phyloP scores from a whole-genome alignment of 148 eudicot species.

The Suaeda aralocaspica region DNA sequence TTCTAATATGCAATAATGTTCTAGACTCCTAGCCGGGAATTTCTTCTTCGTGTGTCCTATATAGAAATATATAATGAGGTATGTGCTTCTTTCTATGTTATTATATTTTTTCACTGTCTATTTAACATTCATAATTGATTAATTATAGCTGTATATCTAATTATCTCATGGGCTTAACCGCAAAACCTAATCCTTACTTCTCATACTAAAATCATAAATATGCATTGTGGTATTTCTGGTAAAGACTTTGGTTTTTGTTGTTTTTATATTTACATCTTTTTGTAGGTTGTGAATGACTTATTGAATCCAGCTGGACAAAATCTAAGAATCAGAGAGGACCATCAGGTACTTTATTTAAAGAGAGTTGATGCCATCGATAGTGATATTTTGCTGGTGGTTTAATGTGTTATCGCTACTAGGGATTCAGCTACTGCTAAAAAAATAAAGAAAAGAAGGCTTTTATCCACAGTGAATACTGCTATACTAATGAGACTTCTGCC shows the following conservation, averaged over 20 bases:
- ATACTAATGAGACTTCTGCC: background rate
- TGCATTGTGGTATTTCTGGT: too few species aligned
- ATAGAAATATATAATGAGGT: constrained; percentile 99
- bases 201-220: too few species aligned
- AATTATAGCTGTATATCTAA: background rate
- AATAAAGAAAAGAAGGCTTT: background rate
- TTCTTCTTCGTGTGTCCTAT: constrained; percentile 92
- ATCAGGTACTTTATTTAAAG: constrained; percentile 52
- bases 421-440: too few species aligned
- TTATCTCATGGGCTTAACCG: too few species aligned
- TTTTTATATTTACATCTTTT: constrained; percentile 8
- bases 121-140: background rate
- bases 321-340: constrained; percentile 88
- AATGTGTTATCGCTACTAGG: background rate
- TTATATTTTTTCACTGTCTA: background rate
- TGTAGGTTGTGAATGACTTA: constrained; percentile 97
- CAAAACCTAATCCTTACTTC: too few species aligned
- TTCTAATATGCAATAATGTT: constrained; percentile 23
- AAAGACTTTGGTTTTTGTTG: constrained; percentile 10
- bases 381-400: constrained; percentile 1
- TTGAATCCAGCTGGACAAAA: constrained; percentile 98
- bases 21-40: constrained; percentile 95
- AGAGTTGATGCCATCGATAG: constrained; percentile 9
- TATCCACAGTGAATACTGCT: too few species aligned
- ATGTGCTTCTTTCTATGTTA: constrained; percentile 17